Evolutionary conservation across 768 basidiomycete species (phyloP).

Genomic region (Neoboletus magnificus): DNA sequence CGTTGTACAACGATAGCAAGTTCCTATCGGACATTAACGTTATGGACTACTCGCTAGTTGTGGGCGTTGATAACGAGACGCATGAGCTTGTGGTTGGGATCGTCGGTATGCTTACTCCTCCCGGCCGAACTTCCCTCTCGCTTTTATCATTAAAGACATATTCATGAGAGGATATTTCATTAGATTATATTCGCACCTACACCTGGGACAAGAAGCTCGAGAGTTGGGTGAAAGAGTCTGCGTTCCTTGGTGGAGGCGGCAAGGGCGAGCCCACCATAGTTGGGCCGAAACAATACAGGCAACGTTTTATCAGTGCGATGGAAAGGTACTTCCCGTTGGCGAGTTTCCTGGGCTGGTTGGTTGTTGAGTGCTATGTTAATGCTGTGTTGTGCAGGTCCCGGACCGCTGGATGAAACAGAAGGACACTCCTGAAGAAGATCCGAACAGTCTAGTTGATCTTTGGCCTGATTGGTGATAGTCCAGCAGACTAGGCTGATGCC

Average conservation of each 20-base stretch:
- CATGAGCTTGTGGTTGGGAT: conserved; percentile 96
- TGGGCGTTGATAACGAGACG: conserved; percentile 86
- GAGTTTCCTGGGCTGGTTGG: conserved; percentile 21
- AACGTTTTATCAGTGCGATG: conserved; percentile 84
- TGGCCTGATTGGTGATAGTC: conserved; percentile 59
- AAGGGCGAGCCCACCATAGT: conserved; percentile 95
- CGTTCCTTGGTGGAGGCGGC: conserved; percentile 78
- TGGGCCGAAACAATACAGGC: conserved; percentile 91
- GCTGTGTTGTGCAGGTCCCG: conserved; percentile 52
- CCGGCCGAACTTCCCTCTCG: neutral
- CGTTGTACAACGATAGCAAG: conserved; percentile 92
- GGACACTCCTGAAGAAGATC: conserved; percentile 75
- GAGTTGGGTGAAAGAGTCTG: conserved; percentile 96
- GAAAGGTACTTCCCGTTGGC: conserved; percentile 87
- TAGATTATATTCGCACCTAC: conserved; percentile 93
- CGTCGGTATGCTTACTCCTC: conserved; percentile 63
- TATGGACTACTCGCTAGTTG: conserved; percentile 96
- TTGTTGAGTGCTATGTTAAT: neutral
- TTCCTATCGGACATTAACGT: conserved; percentile 93
- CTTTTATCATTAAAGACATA: neutral
- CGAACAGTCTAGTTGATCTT: conserved; percentile 49
- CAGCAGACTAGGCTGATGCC: neutral
- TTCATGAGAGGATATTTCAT: conserved; percentile 2
- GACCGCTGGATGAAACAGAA: conserved; percentile 90
- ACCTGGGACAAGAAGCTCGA: conserved; percentile 99